These are phyloP conservation scores for Neobulgaria alba DNA, from an alignment of 2,329 filamentous ascomycete species.

Conservation along the genomic window DNA sequence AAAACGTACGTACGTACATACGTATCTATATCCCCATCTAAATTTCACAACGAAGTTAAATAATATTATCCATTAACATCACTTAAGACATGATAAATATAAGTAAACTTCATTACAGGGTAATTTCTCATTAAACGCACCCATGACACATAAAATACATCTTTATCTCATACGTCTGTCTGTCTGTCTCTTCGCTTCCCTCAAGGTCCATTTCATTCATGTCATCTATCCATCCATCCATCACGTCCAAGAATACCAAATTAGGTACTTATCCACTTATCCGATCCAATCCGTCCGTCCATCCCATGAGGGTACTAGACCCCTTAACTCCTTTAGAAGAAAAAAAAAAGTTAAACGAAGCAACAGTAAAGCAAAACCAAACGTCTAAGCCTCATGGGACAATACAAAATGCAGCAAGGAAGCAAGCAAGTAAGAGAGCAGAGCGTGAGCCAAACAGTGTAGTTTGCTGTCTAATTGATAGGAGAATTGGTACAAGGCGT, in stretches of 20 bases:
- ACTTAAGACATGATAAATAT: neutral
- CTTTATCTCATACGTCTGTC: too few species aligned
- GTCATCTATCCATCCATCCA: too few species aligned
- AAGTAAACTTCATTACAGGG: neutral
- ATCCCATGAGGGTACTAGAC: neutral
- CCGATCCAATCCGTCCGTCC: neutral
- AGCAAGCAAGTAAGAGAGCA: conserved; percentile 21
- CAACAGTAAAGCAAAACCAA: neutral
- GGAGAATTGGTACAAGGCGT: neutral
- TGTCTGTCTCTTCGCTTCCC: too few species aligned
- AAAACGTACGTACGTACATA: too few species aligned
- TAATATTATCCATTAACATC: neutral
- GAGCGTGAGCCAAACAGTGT: conserved; percentile 12
- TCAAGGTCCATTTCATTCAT: too few species aligned
- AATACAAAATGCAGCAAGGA: conserved; percentile 12
- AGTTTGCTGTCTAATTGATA: neutral
- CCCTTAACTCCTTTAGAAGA: too few species aligned
- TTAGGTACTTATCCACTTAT: too few species aligned
- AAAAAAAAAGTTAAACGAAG: too few species aligned
- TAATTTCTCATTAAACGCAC: neutral
- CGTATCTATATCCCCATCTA: too few species aligned
- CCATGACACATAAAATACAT: too few species aligned
- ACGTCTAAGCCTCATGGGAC: conserved; percentile 6
- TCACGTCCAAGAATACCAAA: too few species aligned
- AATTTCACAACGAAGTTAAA: too few species aligned